Conservation (phyloP, 2,329 filamentous ascomycete species). For the Aspergillus persii region DNA sequence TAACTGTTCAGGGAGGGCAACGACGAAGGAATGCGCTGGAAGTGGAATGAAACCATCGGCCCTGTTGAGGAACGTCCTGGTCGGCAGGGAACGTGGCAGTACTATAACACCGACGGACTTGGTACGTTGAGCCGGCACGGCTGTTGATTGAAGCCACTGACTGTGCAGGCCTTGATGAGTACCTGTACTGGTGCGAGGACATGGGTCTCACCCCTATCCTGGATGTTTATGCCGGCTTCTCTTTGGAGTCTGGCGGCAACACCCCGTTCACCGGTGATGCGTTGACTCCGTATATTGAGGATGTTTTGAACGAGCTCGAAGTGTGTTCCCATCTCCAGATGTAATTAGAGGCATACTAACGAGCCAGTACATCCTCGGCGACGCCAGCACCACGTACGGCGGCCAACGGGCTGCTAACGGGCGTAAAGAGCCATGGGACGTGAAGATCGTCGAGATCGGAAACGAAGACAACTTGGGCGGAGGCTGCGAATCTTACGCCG, state of each 20-base stretch:
- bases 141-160: neutral
- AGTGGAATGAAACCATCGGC: slow-evolving; percentile 42
- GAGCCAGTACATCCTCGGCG: slow-evolving; percentile 54
- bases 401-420: slow-evolving; percentile 55
- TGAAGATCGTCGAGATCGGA: slow-evolving; percentile 61
- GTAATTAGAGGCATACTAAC: neutral
- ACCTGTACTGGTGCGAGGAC: slow-evolving; percentile 58
- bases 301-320: slow-evolving; percentile 60
- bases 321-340: slow-evolving; percentile 1
- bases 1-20: slow-evolving; percentile 18
- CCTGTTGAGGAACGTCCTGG: slow-evolving; percentile 47
- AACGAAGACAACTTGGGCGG: slow-evolving; percentile 63
- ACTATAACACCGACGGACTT: slow-evolving; percentile 59
- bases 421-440: slow-evolving; percentile 56
- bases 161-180: slow-evolving; percentile 51
- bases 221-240: slow-evolving; percentile 56
- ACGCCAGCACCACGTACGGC: slow-evolving; percentile 55
- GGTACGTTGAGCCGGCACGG: slow-evolving; percentile 33
- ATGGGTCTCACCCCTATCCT: slow-evolving; percentile 56
- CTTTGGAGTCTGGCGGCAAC: slow-evolving; percentile 51
- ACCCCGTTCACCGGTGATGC: slow-evolving; percentile 47
- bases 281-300: slow-evolving; percentile 56
- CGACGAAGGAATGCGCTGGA: slow-evolving; percentile 27
- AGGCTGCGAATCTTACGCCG: slow-evolving; percentile 46
- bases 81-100: slow-evolving; percentile 54